Conservation (phyloP, 768 basidiomycete genomes). For the Rhizopogon vinicolor region DNA sequence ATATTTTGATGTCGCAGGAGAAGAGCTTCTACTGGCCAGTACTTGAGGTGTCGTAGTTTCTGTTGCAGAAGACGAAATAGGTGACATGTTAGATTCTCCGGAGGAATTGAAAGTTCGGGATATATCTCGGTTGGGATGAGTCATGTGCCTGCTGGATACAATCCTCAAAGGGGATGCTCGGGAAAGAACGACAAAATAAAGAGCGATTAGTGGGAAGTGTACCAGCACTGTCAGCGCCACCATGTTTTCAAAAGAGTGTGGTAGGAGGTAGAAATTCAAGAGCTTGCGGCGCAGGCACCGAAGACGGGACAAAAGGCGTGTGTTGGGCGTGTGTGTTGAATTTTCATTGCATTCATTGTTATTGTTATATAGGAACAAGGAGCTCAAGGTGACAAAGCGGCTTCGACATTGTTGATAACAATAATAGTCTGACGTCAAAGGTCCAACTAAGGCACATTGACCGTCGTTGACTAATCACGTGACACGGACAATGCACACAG, state of each 20-base stretch:
- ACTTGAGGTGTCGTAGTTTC: neutral
- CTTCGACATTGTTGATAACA: no score
- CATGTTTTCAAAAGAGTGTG: neutral
- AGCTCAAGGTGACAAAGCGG: no score
- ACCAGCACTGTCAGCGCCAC: neutral
- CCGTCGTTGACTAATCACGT: no score
- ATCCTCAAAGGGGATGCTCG: neutral
- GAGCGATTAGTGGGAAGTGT: neutral
- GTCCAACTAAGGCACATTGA: no score
- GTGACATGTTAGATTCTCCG: neutral
- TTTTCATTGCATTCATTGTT: no score
- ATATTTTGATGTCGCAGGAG: constrained; percentile 30
- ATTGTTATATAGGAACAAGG: no score
- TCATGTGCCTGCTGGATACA: neutral
- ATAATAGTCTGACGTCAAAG: no score
- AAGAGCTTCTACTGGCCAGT: neutral
- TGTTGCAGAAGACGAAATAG: neutral
- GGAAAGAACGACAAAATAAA: neutral
- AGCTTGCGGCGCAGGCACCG: no score
- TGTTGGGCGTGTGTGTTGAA: no score
- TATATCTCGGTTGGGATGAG: neutral
- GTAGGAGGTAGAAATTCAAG: no score
- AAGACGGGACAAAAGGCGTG: no score
- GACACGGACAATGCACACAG: no score
- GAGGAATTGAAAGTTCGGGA: neutral